Conservation (phyloP, 768 basidiomycete species). For the Suillus weaverae region DNA sequence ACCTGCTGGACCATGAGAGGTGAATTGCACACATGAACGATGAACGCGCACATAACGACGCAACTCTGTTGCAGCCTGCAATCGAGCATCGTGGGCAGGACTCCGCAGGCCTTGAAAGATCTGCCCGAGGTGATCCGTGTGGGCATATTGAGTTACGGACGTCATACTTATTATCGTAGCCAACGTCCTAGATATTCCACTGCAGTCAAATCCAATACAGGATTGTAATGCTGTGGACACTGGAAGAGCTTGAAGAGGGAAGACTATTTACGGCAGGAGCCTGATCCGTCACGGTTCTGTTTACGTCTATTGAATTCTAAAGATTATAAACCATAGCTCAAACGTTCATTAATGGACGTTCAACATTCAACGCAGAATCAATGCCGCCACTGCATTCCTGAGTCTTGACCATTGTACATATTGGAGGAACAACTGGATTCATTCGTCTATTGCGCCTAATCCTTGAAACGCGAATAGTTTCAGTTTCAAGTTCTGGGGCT, state of each 20-base stretch:
- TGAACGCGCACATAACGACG: slow-evolving; percentile 67
- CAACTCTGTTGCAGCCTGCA: slow-evolving; percentile 69
- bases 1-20: slow-evolving; percentile 48
- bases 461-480: neutral
- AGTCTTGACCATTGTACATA: neutral
- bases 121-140: slow-evolving; percentile 60
- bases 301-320: slow-evolving; percentile 32
- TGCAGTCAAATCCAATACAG: neutral
- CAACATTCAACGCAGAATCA: neutral
- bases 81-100: slow-evolving; percentile 62
- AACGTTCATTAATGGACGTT: neutral
- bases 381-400: neutral
- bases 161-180: slow-evolving; percentile 51
- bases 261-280: neutral
- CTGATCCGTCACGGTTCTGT: slow-evolving; percentile 26
- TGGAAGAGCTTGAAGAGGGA: neutral
- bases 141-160: slow-evolving; percentile 54
- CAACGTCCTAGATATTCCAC: slow-evolving; percentile 10
- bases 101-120: slow-evolving; percentile 70
- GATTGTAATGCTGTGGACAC: neutral
- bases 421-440: neutral
- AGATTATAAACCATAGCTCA: neutral
- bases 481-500: neutral
- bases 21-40: slow-evolving; percentile 10
- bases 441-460: neutral